These are phyloP conservation scores for Marchantia polymorpha DNA, from an alignment of 225 moss, liverwort and hornwort species.

Conservation along the genomic window DNA sequence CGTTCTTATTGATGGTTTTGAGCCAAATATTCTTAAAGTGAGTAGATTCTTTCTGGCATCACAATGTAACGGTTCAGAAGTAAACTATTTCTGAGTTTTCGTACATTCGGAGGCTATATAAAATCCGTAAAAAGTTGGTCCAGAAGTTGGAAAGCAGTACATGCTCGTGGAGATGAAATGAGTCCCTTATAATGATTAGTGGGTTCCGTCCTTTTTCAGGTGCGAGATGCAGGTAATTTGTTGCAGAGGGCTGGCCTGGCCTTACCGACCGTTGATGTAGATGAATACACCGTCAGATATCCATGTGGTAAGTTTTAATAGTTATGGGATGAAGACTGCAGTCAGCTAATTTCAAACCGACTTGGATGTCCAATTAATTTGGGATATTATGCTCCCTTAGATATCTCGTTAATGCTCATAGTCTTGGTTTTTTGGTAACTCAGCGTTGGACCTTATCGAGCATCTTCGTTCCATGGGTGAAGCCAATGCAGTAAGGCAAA, in stretches of 20 bases:
- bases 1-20: too few relatives aligned
- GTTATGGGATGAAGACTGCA: neutral
- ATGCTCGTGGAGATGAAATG: too few relatives aligned
- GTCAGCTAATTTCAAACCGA: too few relatives aligned
- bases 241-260: conserved; percentile 89
- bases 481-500: conserved; percentile 83
- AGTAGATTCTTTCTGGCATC: too few relatives aligned
- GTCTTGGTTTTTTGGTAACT: neutral
- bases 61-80: too few relatives aligned
- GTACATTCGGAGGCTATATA: too few relatives aligned
- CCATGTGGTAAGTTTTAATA: conserved; percentile 59
- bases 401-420: neutral
- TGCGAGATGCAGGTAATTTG: conserved; percentile 95
- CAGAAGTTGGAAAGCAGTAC: too few relatives aligned
- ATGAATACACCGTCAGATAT: conserved; percentile 85
- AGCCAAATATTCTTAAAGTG: too few relatives aligned
- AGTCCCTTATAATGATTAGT: neutral
- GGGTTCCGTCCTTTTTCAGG: conserved; percentile 36
- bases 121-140: too few relatives aligned
- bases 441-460: conserved; percentile 86
- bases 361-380: neutral
- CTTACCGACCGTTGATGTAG: conserved; percentile 93
- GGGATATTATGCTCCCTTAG: neutral
- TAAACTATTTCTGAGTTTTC: too few relatives aligned
- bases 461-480: conserved; percentile 97